Evolutionary conservation across 257 asterid species (phyloP).

Genomic region (Jasminum sambac): DNA sequence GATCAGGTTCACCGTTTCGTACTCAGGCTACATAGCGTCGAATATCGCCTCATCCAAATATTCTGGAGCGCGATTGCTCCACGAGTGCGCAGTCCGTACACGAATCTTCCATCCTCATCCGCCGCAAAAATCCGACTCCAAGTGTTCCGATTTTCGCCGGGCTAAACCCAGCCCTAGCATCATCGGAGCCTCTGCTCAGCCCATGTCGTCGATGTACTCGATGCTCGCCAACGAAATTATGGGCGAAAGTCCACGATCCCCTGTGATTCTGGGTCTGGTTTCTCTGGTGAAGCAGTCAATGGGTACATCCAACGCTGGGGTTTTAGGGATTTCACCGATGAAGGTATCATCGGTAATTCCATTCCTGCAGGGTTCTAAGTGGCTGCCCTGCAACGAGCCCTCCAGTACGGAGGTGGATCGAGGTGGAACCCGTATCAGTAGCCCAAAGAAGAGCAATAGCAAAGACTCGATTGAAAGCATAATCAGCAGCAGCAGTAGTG

Average conservation of each 20-base stretch:
- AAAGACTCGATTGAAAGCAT: slow-evolving; percentile 15
- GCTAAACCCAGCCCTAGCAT: slow-evolving; percentile 27
- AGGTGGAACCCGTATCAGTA: slow-evolving; percentile 43
- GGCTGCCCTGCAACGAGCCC: slow-evolving; percentile 77
- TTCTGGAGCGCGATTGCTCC: slow-evolving; percentile 50
- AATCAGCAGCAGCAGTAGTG: not conserved
- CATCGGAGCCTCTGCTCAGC: slow-evolving; percentile 10
- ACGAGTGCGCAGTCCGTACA: slow-evolving; percentile 49
- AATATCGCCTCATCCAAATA: slow-evolving; percentile 50
- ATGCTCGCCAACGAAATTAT: slow-evolving; percentile 47
- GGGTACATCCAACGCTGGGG: slow-evolving; percentile 29
- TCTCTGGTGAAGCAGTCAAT: slow-evolving; percentile 57
- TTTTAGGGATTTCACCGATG: slow-evolving; percentile 61
- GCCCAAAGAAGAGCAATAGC: slow-evolving; percentile 16
- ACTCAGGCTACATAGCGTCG: slow-evolving; percentile 77
- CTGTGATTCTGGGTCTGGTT: slow-evolving; percentile 52
- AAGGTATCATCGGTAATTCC: slow-evolving; percentile 54
- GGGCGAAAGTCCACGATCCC: slow-evolving; percentile 43
- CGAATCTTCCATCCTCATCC: slow-evolving; percentile 40
- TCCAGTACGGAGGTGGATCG: slow-evolving; percentile 50
- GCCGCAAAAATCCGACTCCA: slow-evolving; percentile 45
- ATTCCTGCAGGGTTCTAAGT: slow-evolving; percentile 60
- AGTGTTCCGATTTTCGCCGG: slow-evolving; percentile 38
- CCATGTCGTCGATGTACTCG: slow-evolving; percentile 42
- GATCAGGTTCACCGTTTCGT: slow-evolving; percentile 69